Evolutionary conservation across 1,284 basidiomycete species (phyloP).

Genomic region (Cutaneotrichosporon daszewskae): DNA sequence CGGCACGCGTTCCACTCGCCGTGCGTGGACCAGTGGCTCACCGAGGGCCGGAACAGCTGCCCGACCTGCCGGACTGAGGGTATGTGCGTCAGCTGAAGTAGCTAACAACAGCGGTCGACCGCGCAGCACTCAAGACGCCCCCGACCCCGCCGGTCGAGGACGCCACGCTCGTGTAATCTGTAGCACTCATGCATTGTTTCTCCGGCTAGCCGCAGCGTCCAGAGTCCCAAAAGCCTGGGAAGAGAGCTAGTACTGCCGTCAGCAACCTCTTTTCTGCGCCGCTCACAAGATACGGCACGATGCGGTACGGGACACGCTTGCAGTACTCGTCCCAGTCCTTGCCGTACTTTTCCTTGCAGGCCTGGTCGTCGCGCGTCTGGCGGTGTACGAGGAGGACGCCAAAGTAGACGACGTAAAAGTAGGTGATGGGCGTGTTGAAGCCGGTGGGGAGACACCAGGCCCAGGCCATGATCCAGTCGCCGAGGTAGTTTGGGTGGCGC

Average conservation of each 20-base stretch:
- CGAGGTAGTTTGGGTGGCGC: slow-evolving; percentile 85
- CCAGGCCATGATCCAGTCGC: slow-evolving; percentile 52
- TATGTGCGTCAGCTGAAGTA: slow-evolving; percentile 11
- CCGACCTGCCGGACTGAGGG: slow-evolving; percentile 61
- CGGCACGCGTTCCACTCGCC: slow-evolving; percentile 76
- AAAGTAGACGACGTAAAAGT: slow-evolving; percentile 92
- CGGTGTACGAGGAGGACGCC: slow-evolving; percentile 83
- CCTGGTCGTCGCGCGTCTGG: slow-evolving; percentile 85
- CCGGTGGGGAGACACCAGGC: slow-evolving; percentile 89
- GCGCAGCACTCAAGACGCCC: too few species aligned
- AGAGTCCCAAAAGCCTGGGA: too few species aligned
- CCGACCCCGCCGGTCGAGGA: too few species aligned
- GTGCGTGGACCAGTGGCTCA: slow-evolving; percentile 80
- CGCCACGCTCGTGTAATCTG: too few species aligned
- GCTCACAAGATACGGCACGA: slow-evolving; percentile 68
- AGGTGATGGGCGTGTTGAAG: slow-evolving; percentile 86
- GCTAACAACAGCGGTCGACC: slow-evolving; percentile 9
- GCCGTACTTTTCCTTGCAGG: slow-evolving; percentile 79
- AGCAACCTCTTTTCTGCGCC: neutral
- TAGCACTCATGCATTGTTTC: too few species aligned
- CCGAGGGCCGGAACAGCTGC: slow-evolving; percentile 78
- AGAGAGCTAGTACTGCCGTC: slow-evolving; percentile 2
- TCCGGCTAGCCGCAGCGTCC: too few species aligned
- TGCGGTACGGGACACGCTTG: slow-evolving; percentile 75
- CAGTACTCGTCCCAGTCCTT: slow-evolving; percentile 82